Percentiles rank a stretch among this genome's conserved stretches.
Evolutionary conservation across 148 eudicot species (phyloP).

Genomic region (Limonium bicolor): DNA sequence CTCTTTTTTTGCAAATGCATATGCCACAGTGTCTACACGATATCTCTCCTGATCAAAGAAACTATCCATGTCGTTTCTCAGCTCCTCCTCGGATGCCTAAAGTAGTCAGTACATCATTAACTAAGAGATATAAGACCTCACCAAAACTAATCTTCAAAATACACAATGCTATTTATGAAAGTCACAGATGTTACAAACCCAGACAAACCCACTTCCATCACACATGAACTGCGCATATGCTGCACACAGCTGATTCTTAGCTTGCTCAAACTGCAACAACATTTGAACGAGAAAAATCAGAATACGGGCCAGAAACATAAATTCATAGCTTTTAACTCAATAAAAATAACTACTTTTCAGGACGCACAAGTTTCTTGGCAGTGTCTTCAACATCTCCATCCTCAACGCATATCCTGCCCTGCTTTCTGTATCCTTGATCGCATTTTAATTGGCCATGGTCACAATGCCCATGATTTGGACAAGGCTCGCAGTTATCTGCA

Average conservation of each 20-base stretch:
- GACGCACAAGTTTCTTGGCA: no score
- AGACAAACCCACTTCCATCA: conserved; percentile 41
- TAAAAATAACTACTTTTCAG: no score
- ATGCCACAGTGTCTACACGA: conserved; percentile 21
- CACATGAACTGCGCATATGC: conserved; percentile 58
- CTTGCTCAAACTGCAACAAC: conserved; percentile 43
- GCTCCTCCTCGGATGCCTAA: conserved; percentile 38
- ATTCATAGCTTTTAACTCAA: no score
- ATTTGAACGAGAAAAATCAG: background rate
- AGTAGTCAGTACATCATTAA: background rate
- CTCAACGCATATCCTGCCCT: no score
- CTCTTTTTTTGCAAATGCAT: conserved; percentile 38
- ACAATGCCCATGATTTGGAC: no score
- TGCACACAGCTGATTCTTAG: conserved; percentile 45
- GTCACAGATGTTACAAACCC: conserved; percentile 46
- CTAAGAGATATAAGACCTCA: background rate
- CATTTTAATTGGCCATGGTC: no score
- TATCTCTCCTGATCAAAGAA: conserved; percentile 17
- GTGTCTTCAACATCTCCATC: no score
- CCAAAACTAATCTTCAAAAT: background rate
- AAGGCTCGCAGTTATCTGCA: no score
- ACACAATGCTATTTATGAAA: conserved; percentile 1
- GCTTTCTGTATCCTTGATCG: no score
- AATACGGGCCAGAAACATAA: background rate
- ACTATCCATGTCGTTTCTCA: conserved; percentile 38